phyloP scores from a whole-genome alignment of 176 grass and related monocot genomes.

The Aegilops speltoides region DNA sequence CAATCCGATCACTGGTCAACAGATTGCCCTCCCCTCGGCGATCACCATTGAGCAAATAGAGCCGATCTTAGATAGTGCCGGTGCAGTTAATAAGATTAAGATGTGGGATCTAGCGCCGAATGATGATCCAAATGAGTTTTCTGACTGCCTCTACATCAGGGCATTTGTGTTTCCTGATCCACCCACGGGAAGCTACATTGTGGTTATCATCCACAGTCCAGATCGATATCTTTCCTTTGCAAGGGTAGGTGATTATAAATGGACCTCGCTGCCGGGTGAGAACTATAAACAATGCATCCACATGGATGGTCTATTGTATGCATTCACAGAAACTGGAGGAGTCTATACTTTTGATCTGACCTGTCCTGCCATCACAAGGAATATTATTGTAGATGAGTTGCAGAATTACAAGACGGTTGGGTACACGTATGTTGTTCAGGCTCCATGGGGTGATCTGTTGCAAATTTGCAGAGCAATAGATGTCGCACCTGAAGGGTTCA shows the following conservation, averaged over 20 bases:
- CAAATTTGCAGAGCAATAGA: no score
- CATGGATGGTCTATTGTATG: not conserved
- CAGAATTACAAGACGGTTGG: not conserved
- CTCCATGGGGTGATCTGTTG: no score
- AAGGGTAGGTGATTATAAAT: slow-evolving; percentile 9
- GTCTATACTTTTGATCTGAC: slow-evolving; percentile 15
- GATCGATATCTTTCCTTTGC: not conserved
- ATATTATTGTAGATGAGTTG: not conserved
- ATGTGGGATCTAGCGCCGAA: not conserved
- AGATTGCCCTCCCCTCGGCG: not conserved
- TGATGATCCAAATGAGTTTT: not conserved
- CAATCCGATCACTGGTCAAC: not conserved
- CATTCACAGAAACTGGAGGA: not conserved
- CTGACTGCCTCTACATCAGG: not conserved
- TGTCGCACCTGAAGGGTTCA: no score
- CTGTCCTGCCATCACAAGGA: not conserved
- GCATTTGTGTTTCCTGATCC: slow-evolving; percentile 19
- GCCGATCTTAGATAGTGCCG: not conserved
- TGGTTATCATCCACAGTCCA: slow-evolving; percentile 8
- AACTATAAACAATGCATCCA: not conserved
- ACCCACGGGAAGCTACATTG: not conserved
- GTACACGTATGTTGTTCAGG: no score
- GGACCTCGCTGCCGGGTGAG: not conserved
- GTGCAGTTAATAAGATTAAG: not conserved
- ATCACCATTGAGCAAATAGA: not conserved